Evolutionary conservation across 495 filamentous ascomycete genomes (phyloP), one percentile per base, ranked within the genome.

Genomic region (Tuber aestivum): DNA sequence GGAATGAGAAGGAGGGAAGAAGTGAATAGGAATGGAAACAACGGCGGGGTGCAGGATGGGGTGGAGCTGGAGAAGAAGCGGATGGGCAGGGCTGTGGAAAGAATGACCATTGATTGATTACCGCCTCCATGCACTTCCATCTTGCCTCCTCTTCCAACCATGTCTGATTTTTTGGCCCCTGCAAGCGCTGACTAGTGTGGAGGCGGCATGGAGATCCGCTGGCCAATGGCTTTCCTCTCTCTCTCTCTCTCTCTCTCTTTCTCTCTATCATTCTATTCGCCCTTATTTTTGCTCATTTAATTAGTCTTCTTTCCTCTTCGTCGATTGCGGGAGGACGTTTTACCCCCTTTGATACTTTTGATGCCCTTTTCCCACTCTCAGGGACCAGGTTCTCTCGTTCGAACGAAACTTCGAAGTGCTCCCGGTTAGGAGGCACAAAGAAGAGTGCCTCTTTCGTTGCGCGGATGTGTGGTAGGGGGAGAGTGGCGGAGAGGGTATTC

Each of bases 1-100:
- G 78, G 78, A 3, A 27, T 79, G 70, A 79, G 70, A 48, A 71
- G 78, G 56, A 79, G 78, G 76, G 77, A 79, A 71, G 78, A 79
- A 38, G 78, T 70, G 70, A 79, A 79, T 69, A 79, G 72, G 65
- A 75, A 45, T 41, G 50, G 35, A 32, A 74, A 73, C 56, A 76
- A 48, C 18, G 69, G 50, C 27, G 78, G 70, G 42, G 27, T 35
- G 3, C 56, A 65, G 35, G 56, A 35, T 32, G 56, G 27, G 56
- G 12, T 35, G 32, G 56, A 65, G 56, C 4, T 65, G 32, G 77
- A 56, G 68, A 73, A 73, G 35, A 79, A 73, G 56, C 76, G 78
- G 78, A 78, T 79, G 77, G 77, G 77, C 37, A 79, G 78, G n/a
- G 70, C 77, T 41, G 78, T 79, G 23, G 78, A 79, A 48, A 79